Evolutionary conservation across 495 filamentous ascomycete species (phyloP).

Genomic region (Aspergillus haitiensis): DNA sequence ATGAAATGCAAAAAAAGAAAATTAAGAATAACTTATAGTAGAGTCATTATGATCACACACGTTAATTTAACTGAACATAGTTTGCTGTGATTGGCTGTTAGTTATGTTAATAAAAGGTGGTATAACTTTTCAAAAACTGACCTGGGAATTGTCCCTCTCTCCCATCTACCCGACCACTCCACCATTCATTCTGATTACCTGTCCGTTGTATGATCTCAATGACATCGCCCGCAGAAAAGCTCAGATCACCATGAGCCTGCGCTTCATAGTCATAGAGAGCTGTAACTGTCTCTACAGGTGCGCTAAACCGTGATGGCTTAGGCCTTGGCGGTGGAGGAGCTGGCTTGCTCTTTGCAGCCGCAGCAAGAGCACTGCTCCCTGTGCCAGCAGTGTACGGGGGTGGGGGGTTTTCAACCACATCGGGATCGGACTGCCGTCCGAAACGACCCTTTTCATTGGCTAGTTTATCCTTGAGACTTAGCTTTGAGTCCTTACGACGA

Average conservation of each 20-base stretch:
- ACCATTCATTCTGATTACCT: slow-evolving; percentile 93
- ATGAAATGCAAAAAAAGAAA: slow-evolving; percentile 9
- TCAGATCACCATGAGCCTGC: slow-evolving; percentile 91
- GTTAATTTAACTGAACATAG: slow-evolving; percentile 49
- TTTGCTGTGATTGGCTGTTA: slow-evolving; percentile 35
- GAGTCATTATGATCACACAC: background rate
- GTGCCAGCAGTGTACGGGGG: slow-evolving; percentile 62
- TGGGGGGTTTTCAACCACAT: slow-evolving; percentile 61
- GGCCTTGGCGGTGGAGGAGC: slow-evolving; percentile 91
- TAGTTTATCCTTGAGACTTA: slow-evolving; percentile 43
- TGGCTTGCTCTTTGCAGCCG: slow-evolving; percentile 77
- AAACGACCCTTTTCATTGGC: slow-evolving; percentile 41
- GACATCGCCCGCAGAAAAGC: slow-evolving; percentile 83
- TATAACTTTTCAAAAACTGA: slow-evolving; percentile 39
- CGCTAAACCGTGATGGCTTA: slow-evolving; percentile 75
- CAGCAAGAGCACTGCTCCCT: slow-evolving; percentile 56
- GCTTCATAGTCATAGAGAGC: slow-evolving; percentile 95
- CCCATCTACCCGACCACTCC: slow-evolving; percentile 76
- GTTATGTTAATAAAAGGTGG: slow-evolving; percentile 1
- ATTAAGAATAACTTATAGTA: slow-evolving; percentile 17
- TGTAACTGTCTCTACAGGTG: slow-evolving; percentile 71
- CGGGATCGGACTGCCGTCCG: slow-evolving; percentile 42
- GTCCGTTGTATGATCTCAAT: slow-evolving; percentile 86
- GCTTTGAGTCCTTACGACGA: slow-evolving; percentile 48
- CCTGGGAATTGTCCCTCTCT: slow-evolving; percentile 92